Conservation (phyloP, 768 basidiomycete species). For the Hemileccinum impolitum region DNA sequence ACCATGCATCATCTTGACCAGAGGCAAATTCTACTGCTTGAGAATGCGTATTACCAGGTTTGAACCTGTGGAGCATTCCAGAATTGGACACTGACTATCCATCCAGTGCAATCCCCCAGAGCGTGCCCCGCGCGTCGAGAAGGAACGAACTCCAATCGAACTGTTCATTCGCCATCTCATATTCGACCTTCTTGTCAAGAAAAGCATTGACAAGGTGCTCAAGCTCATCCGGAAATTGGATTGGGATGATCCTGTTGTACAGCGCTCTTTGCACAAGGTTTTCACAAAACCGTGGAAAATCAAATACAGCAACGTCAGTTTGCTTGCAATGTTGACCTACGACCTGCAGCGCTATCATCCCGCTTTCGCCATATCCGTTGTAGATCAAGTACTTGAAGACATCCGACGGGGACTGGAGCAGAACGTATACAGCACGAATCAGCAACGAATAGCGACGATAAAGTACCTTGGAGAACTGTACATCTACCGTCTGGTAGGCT, state of each 20-base stretch:
- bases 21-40: slow-evolving; percentile 81
- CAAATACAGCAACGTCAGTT: slow-evolving; percentile 84
- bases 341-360: slow-evolving; percentile 93
- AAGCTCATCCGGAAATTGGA: slow-evolving; percentile 91
- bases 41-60: slow-evolving; percentile 98
- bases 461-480: slow-evolving; percentile 98
- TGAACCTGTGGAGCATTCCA: not conserved
- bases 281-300: slow-evolving; percentile 99
- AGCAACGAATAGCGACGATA: slow-evolving; percentile 84
- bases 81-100: slow-evolving; percentile 9
- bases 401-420: slow-evolving; percentile 87
- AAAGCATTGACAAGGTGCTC: slow-evolving; percentile 93
- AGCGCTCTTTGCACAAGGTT: slow-evolving; percentile 71
- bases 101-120: slow-evolving; percentile 94
- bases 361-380: slow-evolving; percentile 79
- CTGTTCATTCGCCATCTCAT: slow-evolving; percentile 96
- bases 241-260: slow-evolving; percentile 77
- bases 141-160: slow-evolving; percentile 82
- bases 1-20: slow-evolving; percentile 90
- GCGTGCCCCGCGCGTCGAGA: slow-evolving; percentile 79
- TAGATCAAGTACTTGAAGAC: slow-evolving; percentile 95
- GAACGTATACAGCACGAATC: slow-evolving; percentile 93
- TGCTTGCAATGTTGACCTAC: slow-evolving; percentile 92
- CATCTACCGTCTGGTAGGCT: slow-evolving; percentile 90
- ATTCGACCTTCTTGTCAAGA: slow-evolving; percentile 88